Evolutionary conservation across 2,329 filamentous ascomycete species (phyloP).

Genomic region (Zasmidium citrigriseum): DNA sequence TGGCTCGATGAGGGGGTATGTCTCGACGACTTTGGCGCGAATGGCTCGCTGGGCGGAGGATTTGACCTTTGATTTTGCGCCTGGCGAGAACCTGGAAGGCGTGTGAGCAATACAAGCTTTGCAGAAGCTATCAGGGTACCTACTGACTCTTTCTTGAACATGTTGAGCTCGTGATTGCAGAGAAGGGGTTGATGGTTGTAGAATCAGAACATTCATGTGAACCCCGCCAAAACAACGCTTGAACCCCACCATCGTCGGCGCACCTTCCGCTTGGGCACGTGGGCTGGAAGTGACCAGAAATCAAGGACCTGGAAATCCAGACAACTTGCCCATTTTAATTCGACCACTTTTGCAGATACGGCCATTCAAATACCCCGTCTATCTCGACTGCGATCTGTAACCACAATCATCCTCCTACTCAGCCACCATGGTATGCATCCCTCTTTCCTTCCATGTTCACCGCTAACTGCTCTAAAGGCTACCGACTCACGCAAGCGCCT

Average conservation of each 20-base stretch:
- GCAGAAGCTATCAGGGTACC: constrained; percentile 5
- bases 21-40: constrained; percentile 76
- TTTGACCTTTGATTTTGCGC: constrained; percentile 94
- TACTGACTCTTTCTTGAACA: constrained; percentile 92
- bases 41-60: constrained; percentile 89
- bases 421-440: constrained; percentile 15
- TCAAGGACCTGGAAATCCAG: too few relatives aligned
- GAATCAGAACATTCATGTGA: not conserved
- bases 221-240: not conserved
- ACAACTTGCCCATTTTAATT: too few relatives aligned
- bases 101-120: constrained; percentile 1
- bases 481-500: constrained; percentile 74
- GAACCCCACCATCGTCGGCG: too few relatives aligned
- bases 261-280: too few relatives aligned
- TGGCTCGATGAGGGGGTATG: constrained; percentile 81
- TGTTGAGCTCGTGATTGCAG: constrained; percentile 38
- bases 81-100: constrained; percentile 64
- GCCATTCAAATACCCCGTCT: too few relatives aligned
- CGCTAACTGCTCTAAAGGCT: constrained; percentile 34
- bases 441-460: not conserved
- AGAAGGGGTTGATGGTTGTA: not conserved
- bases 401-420: too few relatives aligned
- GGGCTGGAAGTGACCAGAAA: too few relatives aligned
- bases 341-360: too few relatives aligned
- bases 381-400: too few relatives aligned